A percentile compares a stretch with the other conserved stretches of the same genome.
phyloP scores from a whole-genome alignment of 2,329 filamentous ascomycete species.

The Sporothrix brunneoviolacea region DNA sequence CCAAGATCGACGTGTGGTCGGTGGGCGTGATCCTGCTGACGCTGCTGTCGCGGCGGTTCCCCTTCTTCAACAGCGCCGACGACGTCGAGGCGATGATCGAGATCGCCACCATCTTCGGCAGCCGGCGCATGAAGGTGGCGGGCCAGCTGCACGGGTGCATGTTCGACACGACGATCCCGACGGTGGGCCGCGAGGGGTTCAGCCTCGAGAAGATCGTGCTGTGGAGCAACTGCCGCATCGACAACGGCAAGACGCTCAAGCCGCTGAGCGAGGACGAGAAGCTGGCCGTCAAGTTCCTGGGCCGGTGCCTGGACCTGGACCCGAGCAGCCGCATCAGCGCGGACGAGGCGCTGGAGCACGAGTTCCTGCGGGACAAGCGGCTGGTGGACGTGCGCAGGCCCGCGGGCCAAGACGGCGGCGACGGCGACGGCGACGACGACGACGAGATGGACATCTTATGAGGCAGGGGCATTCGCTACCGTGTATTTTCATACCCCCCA shows the following conservation, averaged over 20 bases:
- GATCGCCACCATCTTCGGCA: slow-evolving; percentile 90
- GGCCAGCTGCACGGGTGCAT: slow-evolving; percentile 83
- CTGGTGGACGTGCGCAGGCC: slow-evolving; percentile 13
- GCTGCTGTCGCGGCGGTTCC: slow-evolving; percentile 83
- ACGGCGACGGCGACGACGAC: slow-evolving; percentile 32
- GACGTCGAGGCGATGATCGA: slow-evolving; percentile 97
- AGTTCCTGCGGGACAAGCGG: slow-evolving; percentile 49
- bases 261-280: slow-evolving; percentile 60
- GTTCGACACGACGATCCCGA: slow-evolving; percentile 89
- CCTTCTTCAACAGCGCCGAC: slow-evolving; percentile 98
- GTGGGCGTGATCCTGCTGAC: slow-evolving; percentile 96
- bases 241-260: slow-evolving; percentile 32
- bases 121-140: slow-evolving; percentile 72
- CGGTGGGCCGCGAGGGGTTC: slow-evolving; percentile 78
- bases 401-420: not conserved
- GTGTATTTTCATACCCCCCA: too few species aligned
- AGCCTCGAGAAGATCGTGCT: slow-evolving; percentile 87
- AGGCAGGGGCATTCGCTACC: slow-evolving; percentile 12
- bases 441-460: slow-evolving; percentile 49
- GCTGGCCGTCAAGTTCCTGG: slow-evolving; percentile 65
- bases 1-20: slow-evolving; percentile 94
- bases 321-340: slow-evolving; percentile 68
- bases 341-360: slow-evolving; percentile 64
- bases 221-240: slow-evolving; percentile 78
- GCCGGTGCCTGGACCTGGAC: slow-evolving; percentile 68